Evolutionary conservation across 2,329 filamentous ascomycete species (phyloP), one percentile per base, ranked within the genome.

Genomic region (Beauveria rudraprayagi): DNA sequence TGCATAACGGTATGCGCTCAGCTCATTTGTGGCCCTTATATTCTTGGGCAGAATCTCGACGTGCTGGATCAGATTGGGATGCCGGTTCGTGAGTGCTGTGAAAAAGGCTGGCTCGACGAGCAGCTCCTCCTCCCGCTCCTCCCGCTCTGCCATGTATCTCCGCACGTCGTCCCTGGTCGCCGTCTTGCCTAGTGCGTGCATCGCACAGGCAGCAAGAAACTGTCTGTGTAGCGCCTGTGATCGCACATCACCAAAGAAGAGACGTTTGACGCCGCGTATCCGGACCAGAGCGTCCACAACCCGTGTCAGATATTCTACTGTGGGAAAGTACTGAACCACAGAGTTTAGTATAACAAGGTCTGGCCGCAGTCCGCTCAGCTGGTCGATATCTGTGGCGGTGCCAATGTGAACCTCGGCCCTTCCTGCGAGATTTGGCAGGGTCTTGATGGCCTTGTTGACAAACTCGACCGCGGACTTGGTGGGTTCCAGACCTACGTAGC

Each of bases 31-130:
- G 0, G 69, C 69, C 14, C 53, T 30, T 67, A 72, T 69, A 7
- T 19, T 57, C 61, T 71, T 72, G 8, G 70, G 70, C 0, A 71
- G 17, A 17, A 72, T 67, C 46, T 70, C 69, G 3, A 71, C 67
- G 34, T 71, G 69, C 14, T 62, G 52, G 5, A 71, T 24, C 0
- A 60, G 55, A 40, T 68, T 43, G 2, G 63, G 65, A 1, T 67
- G 17, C 3, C 24, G 61, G 2, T 1, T n/a, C 2, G 52, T 9
- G 1, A 69, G 51, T 0, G 24, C 30, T 0, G 67, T 69, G 46
- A 70, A 70, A 51, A 68, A 70, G 3, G 62, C 63, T 17, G 68
- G 68, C 22, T 69, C 66, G 10, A 70, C 61, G 8, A 68, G 61
- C 0, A 70, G 50, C 52, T 70, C 68, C 30, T 56, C 53, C 57